Base-by-base conservation (phyloP, 2,329 filamentous ascomycete genomes). In the Knufia fluminis region DNA sequence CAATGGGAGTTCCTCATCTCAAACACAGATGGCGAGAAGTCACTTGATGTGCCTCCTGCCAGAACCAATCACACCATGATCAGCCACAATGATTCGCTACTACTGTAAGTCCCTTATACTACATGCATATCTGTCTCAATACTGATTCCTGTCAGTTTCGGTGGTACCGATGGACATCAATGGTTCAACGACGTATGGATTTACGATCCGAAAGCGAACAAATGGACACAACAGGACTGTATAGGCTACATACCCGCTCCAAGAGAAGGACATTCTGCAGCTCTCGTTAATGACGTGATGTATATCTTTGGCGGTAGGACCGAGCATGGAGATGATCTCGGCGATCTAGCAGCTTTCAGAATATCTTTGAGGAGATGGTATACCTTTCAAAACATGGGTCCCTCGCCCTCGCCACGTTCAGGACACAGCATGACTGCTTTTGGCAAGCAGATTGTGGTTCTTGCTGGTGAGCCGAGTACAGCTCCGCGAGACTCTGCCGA, bases 181-280 rank as follows among this genome's bases (percentile, higher is more conserved):
- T 98, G 92, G 94, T 98, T 97, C 71, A 98, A 97, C 66, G 92
- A 98, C 64, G 92, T 98, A 42, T 98, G 92, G 92, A 87, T 83
- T 46, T 98, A 92, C 65, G 91, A 96, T 61, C 86, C 90, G 6
- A 76, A 81, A 49, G 71, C 78, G 40, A 96, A 96, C 66, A 71
- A 77, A 49, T 98, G 92, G 92, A 71, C 80, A 8, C 85, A 94
- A 64, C 76, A 95, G 49, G 91, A 97, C 62, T 98, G 92, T 65
- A 96, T 97, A 61, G 92, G 92, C 31, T 98, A 96, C 66, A 97
- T 98, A 52, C 92, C 94, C 1, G 83, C 89, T 1, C 83, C 91
- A 16, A 81, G 92, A 53, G 92, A 98, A 73, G 92, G 92, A 2
- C 92, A 98, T 66, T 90, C 94, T 10, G 88, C 92, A 12, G 83